Conservation (phyloP, 768 basidiomycete species). For the Xerocomellus intermedius region DNA sequence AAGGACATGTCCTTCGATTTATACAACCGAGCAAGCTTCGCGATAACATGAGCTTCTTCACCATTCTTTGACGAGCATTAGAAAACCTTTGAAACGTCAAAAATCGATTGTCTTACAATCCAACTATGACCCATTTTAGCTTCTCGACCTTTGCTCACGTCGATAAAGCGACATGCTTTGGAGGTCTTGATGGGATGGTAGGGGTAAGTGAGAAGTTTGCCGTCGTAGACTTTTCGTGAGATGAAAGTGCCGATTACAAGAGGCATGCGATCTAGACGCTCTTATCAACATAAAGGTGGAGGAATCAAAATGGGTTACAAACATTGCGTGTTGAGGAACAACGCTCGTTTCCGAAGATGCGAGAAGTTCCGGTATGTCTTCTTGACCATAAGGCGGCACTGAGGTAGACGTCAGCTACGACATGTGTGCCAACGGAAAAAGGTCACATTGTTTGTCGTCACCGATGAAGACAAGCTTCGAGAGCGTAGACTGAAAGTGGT, state of each 20-base stretch:
- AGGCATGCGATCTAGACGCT: slow-evolving; percentile 72
- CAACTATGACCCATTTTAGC: slow-evolving; percentile 33
- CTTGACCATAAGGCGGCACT: slow-evolving; percentile 82
- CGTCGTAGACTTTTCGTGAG: slow-evolving; percentile 60
- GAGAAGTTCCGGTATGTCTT: slow-evolving; percentile 56
- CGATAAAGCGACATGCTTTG: slow-evolving; percentile 38
- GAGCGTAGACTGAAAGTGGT: slow-evolving; percentile 26
- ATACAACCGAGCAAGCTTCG: slow-evolving; percentile 54
- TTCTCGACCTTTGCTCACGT: slow-evolving; percentile 36
- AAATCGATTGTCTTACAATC: slow-evolving; percentile 22
- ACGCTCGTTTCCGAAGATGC: slow-evolving; percentile 48
- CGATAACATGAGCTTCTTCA: slow-evolving; percentile 49
- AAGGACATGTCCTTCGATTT: slow-evolving; percentile 45
- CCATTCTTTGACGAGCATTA: slow-evolving; percentile 43
- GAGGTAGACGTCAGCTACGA: background rate
- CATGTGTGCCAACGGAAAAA: background rate
- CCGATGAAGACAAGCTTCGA: slow-evolving; percentile 40
- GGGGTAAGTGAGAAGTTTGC: slow-evolving; percentile 57
- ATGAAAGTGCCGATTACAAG: slow-evolving; percentile 70
- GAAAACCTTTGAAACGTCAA: background rate
- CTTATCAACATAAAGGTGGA: background rate
- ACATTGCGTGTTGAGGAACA: slow-evolving; percentile 77
- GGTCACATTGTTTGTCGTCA: slow-evolving; percentile 38
- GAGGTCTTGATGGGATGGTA: slow-evolving; percentile 42
- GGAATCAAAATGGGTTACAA: slow-evolving; percentile 19